phyloP scores from a whole-genome alignment of 345 rosid species.

The Heritiera fomes region DNA sequence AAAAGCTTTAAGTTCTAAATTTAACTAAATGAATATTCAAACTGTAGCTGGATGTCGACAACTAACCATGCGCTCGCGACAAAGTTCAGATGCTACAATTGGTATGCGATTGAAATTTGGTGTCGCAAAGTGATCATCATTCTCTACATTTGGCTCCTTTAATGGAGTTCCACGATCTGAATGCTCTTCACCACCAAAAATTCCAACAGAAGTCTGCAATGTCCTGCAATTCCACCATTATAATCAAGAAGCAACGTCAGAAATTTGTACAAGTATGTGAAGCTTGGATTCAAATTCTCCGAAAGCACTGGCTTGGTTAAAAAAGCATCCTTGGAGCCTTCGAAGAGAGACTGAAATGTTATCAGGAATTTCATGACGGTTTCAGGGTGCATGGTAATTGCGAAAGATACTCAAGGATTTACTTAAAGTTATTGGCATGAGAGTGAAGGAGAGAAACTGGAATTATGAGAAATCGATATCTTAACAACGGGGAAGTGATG shows the following conservation, averaged over 20 bases:
- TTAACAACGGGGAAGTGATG: constrained; percentile 58
- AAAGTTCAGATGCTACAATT: constrained; percentile 52
- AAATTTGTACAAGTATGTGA: not conserved
- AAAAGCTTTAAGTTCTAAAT: too few relatives aligned
- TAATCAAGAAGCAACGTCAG: too few relatives aligned
- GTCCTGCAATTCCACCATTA: constrained; percentile 43
- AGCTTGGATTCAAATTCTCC: too few relatives aligned
- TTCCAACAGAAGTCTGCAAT: constrained; percentile 72
- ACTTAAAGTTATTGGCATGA: not conserved
- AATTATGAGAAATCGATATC: constrained; percentile 36
- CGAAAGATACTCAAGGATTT: not conserved
- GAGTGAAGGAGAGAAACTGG: not conserved
- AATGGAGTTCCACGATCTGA: constrained; percentile 23
- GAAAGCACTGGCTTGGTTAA: too few relatives aligned
- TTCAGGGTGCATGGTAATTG: not conserved
- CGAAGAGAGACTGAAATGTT: too few relatives aligned
- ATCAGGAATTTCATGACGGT: not conserved
- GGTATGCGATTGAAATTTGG: constrained; percentile 48
- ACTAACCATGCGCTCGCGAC: constrained; percentile 72
- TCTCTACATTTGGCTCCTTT: constrained; percentile 34
- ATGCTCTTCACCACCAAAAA: constrained; percentile 44
- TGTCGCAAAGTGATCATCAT: constrained; percentile 28
- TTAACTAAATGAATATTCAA: too few relatives aligned
- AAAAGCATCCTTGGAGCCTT: too few relatives aligned
- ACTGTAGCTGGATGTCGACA: not conserved